Evolutionary conservation across 306 rosid genomes (phyloP), one percentile per base, ranked within the genome.

Genomic region (Cicer chorassanicum): DNA sequence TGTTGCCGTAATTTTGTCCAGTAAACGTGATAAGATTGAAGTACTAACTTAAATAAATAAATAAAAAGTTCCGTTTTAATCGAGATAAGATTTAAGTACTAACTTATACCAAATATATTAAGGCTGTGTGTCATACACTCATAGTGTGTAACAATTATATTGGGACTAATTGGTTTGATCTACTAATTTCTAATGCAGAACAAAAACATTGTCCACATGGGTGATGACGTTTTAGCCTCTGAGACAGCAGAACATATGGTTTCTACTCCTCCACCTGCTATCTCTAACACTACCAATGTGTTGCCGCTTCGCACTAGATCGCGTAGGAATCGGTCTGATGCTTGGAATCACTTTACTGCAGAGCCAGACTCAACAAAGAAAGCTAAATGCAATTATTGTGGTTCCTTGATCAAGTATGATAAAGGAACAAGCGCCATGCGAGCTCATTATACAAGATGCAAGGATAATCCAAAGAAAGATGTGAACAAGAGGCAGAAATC

Each of bases 361-460:
- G 66, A 60, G 18, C 13, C 66, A 60, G 66, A 36, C 4, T 34
- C 16, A 60, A 12, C 42, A 7, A 60, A 60, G 44, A 60, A 60
- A 36, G 66, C 66, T 29, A 60, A 34, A 36, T 60, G 66, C 54
- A 65, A 43, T 44, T 59, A 73, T 29, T 73, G 68, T 59, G 41
- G 45, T 48, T 56, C 46, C 16, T 14, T 73, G 36, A 60, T 73
- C 38, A 59, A 59, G 36, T 59, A 66, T 45, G 72, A 73, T 59
- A 40, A 71, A 1, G 50, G 65, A 38, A 71, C 75, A 6, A 40
- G 75, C 41, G 40, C 75, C 16, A 71, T 71, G 53, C 15, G 36
- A 10, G 10, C 65, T 39, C 75, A 71, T 71, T 71, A 16, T 46
- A 53, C 29, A 6, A 40, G 75, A 41, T 71, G 75, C 64, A 71